Conservation (phyloP, 139 green algal genomes). For the Chlorella sp. region DNA sequence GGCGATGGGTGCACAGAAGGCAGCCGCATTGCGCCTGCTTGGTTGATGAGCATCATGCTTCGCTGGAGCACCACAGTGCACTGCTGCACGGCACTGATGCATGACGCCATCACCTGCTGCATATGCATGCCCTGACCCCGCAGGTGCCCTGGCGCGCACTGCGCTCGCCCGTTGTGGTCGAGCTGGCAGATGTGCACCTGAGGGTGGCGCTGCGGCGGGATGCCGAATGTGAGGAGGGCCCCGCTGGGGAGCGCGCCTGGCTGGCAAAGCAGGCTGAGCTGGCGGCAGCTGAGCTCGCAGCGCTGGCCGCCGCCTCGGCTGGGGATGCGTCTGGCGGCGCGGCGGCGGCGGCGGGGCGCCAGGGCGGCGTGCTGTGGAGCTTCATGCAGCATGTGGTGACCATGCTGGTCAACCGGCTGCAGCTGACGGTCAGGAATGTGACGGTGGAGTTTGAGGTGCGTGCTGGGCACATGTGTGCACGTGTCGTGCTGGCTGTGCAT, state of each 20-base stretch:
- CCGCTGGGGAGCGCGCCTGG: constrained; percentile 45
- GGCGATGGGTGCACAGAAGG: too few relatives aligned
- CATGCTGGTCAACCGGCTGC: constrained; percentile 75
- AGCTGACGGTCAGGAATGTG: constrained; percentile 73
- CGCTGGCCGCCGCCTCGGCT: neutral
- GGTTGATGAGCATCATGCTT: too few relatives aligned
- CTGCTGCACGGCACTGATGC: neutral
- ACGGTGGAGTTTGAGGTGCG: constrained; percentile 72
- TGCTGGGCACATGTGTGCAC: neutral
- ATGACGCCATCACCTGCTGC: neutral
- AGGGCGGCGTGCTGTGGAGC: constrained; percentile 40
- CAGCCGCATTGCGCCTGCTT: too few relatives aligned
- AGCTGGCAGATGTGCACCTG: constrained; percentile 47
- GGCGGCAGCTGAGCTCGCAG: constrained; percentile 72
- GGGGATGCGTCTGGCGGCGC: constrained; percentile 27
- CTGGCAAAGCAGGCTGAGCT: constrained; percentile 79
- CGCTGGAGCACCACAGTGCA: too few relatives aligned
- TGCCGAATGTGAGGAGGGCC: constrained; percentile 42
- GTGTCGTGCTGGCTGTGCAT: neutral
- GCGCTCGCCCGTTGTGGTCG: constrained; percentile 44
- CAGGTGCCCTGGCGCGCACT: constrained; percentile 54
- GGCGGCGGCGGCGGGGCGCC: neutral
- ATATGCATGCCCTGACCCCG: too few relatives aligned
- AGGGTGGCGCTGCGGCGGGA: constrained; percentile 22
- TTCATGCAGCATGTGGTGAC: constrained; percentile 61